phyloP scores from a whole-genome alignment of 1,284 basidiomycete genomes.

The Crepidotus sp. region DNA sequence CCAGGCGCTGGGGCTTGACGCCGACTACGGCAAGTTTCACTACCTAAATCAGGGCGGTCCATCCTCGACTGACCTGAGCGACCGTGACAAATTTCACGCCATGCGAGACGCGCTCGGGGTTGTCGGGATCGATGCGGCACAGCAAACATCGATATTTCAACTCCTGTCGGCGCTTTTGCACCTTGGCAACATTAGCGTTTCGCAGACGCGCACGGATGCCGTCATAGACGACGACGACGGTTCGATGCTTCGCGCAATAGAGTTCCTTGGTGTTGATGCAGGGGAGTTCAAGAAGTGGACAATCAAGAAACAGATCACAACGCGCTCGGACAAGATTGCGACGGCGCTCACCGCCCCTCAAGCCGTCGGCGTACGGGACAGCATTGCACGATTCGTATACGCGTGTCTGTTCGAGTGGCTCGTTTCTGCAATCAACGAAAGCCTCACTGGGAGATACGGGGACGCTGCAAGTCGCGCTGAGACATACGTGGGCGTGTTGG shows the following conservation, averaged over 20 bases:
- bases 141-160: constrained; percentile 96
- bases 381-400: constrained; percentile 97
- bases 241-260: constrained; percentile 72
- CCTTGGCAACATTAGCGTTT: constrained; percentile 92
- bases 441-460: constrained; percentile 82
- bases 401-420: constrained; percentile 99
- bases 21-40: constrained; percentile 79
- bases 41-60: constrained; percentile 94
- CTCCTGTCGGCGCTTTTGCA: constrained; percentile 90
- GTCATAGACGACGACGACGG: constrained; percentile 81
- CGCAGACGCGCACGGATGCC: constrained; percentile 75
- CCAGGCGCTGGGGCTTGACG: constrained; percentile 85
- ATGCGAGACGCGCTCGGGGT: constrained; percentile 94
- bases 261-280: constrained; percentile 83
- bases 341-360: constrained; percentile 80
- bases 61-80: constrained; percentile 72
- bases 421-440: constrained; percentile 93
- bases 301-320: constrained; percentile 93
- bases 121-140: constrained; percentile 93
- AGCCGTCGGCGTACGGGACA: constrained; percentile 90
- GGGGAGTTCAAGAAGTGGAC: constrained; percentile 98
- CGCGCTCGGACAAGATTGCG: constrained; percentile 92
- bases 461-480: constrained; percentile 79
- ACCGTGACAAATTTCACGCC: constrained; percentile 90
- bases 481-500: constrained; percentile 98